Evolutionary conservation across 1,139 yeast species (phyloP).

Genomic region (Ogataea hybrid): DNA sequence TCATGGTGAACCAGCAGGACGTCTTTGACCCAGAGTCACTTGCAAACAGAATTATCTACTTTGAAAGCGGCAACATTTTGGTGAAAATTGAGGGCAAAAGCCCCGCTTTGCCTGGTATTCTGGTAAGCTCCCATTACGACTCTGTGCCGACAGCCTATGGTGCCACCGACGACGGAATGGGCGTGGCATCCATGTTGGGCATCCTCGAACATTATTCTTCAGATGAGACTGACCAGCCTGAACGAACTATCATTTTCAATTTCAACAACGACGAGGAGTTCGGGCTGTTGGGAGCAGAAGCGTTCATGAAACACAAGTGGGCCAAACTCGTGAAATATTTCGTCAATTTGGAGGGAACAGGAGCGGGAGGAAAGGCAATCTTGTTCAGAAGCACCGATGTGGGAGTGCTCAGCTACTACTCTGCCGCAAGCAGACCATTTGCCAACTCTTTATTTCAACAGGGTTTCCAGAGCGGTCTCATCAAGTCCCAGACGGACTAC

Average conservation of each 20-base stretch:
- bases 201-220: constrained; percentile 51
- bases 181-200: constrained; percentile 81
- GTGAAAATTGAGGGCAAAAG: constrained; percentile 70
- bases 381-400: too few relatives aligned
- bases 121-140: constrained; percentile 85
- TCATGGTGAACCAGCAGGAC: constrained; percentile 47
- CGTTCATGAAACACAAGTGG: constrained; percentile 82
- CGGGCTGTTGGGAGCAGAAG: constrained; percentile 80
- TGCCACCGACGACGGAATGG: constrained; percentile 92
- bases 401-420: too few relatives aligned
- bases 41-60: too few relatives aligned
- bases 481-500: too few relatives aligned
- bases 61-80: constrained; percentile 74
- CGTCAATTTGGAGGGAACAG: too few relatives aligned
- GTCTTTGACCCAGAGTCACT: constrained; percentile 42
- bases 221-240: constrained; percentile 48
- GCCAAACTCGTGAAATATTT: constrained; percentile 50
- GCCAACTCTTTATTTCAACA: too few relatives aligned
- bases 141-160: constrained; percentile 88
- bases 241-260: constrained; percentile 73
- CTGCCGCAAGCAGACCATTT: too few relatives aligned
- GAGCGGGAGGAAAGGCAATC: too few relatives aligned
- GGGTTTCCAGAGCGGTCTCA: too few relatives aligned
- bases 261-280: constrained; percentile 91
- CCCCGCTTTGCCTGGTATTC: constrained; percentile 56